A percentile compares a stretch with the other conserved stretches of the same genome.
Evolutionary conservation across 1,139 yeast genomes (phyloP).

Genomic region (Lodderomyces metapsilosis): DNA sequence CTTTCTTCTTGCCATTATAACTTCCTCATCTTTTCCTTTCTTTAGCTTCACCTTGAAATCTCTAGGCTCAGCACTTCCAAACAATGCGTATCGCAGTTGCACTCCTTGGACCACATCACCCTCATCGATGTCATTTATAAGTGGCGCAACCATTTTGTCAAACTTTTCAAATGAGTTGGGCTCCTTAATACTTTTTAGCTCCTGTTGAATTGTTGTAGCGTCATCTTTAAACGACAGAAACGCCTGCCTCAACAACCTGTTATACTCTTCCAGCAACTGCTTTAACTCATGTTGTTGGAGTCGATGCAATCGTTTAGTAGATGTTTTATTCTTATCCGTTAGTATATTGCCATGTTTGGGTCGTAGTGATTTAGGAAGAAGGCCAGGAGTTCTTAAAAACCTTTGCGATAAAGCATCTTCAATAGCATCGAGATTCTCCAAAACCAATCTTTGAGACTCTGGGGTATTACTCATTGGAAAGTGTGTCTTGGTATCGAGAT

Average conservation of each 20-base stretch:
- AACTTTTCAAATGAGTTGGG: slow-evolving; percentile 37
- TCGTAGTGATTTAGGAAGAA: slow-evolving; percentile 15
- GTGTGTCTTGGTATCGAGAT: not conserved
- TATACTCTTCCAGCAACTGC: slow-evolving; percentile 49
- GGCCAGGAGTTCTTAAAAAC: slow-evolving; percentile 29
- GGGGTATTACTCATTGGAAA: slow-evolving; percentile 28
- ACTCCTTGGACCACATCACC: slow-evolving; percentile 32
- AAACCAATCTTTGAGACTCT: slow-evolving; percentile 34
- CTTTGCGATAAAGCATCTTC: slow-evolving; percentile 33
- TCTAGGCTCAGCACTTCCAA: slow-evolving; percentile 9
- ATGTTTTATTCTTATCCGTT: slow-evolving; percentile 13
- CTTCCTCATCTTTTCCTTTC: slow-evolving; percentile 20
- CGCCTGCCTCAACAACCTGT: slow-evolving; percentile 12
- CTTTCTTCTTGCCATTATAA: slow-evolving; percentile 30
- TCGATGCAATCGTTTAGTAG: slow-evolving; percentile 40
- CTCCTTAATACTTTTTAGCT: slow-evolving; percentile 27
- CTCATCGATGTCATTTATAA: slow-evolving; percentile 18
- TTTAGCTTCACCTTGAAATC: slow-evolving; percentile 10
- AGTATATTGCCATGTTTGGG: slow-evolving; percentile 12
- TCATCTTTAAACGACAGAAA: slow-evolving; percentile 16
- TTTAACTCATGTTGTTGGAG: slow-evolving; percentile 72
- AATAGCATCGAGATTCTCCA: slow-evolving; percentile 39
- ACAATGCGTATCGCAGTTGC: slow-evolving; percentile 39
- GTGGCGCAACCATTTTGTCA: slow-evolving; percentile 35
- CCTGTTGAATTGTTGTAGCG: slow-evolving; percentile 17